These are phyloP conservation scores for Blumeria graminis DNA, from an alignment of 2,329 filamentous ascomycete genomes.

Conservation along the genomic window DNA sequence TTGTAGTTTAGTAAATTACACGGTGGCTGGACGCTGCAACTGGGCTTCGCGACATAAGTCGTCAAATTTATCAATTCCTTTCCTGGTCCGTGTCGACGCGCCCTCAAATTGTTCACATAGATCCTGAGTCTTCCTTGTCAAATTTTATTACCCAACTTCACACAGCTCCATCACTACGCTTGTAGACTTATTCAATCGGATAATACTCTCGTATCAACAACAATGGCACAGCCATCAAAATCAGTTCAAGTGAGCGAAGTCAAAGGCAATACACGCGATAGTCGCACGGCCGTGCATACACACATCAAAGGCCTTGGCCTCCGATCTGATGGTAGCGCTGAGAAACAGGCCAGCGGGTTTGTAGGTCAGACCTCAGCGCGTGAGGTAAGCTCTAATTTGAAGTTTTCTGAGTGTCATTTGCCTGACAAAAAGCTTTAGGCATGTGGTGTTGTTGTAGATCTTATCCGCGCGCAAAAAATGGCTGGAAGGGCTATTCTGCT, in stretches of 20 bases:
- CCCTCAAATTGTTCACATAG: too few relatives aligned
- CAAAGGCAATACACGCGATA: constrained; percentile 83
- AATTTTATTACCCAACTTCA: too few relatives aligned
- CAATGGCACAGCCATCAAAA: constrained; percentile 9
- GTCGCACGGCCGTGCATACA: constrained; percentile 86
- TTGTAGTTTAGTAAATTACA: too few relatives aligned
- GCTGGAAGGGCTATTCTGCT: constrained; percentile 80
- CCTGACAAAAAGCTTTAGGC: constrained; percentile 34
- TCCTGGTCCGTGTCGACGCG: too few relatives aligned
- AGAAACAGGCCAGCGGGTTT: constrained; percentile 59
- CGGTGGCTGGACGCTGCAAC: too few relatives aligned
- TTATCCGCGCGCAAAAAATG: constrained; percentile 95
- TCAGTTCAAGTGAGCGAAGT: constrained; percentile 90
- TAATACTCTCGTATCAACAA: neutral
- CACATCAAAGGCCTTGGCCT: constrained; percentile 92
- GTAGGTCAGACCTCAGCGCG: constrained; percentile 70
- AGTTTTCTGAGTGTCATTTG: constrained; percentile 27
- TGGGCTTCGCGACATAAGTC: too few relatives aligned
- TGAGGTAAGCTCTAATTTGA: constrained; percentile 37
- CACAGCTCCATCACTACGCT: too few relatives aligned
- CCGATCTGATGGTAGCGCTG: constrained; percentile 63
- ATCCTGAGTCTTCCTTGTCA: too few relatives aligned
- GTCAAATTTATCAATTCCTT: too few relatives aligned
- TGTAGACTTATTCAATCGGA: neutral
- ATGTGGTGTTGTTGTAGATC: constrained; percentile 82